Evolutionary conservation across 2,329 filamentous ascomycete species (phyloP), one percentile per base, ranked within the genome.

Genomic region (Aspergillus ochraceus): DNA sequence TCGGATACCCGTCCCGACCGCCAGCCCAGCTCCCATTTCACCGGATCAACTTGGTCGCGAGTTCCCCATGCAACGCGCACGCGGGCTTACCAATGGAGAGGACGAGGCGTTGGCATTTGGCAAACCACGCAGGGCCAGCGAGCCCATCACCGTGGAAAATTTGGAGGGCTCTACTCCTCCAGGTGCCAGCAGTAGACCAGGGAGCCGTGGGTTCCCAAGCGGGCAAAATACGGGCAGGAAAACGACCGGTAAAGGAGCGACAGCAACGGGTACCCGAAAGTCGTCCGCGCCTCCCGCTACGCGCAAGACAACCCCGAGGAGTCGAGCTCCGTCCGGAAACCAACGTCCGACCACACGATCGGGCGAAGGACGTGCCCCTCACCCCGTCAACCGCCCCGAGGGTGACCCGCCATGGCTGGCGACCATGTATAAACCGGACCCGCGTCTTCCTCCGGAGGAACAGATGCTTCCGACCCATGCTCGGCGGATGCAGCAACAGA

Each of bases 401-500:
- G 95, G 95, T 20, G 94, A 98, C 56, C 92, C 95, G 10, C 95
- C 95, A 54, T 99, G 95, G 95, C 86, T 98, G 77, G 86, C 95
- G 50, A 91, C 90, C 22, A 92, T 96, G 77, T 99, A 97, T 77
- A 96, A 96, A 71, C 95, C 95, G 0, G 95, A 99, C 72, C 95
- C 95, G 30, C 89, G 92, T 61, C 81, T 99, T 36, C 95, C 95
- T 6, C 95, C 92, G 0, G 95, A 99, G 63, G 91, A 99, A 75
- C 95, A 99, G 73, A 88, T 99, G 55, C 86, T 99, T 11, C 95
- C 95, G 0, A 98, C 95, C 0, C 92, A 98, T 63, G 95, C 95
- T 12, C 92, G 90, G 70, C 86, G 91, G 58, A 84, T 98, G 75
- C 91, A 95, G 74, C 94, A 97, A 78, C 92, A 97, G 75, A 91